Percentiles rank a stretch among this genome's conserved stretches.
These are phyloP conservation scores for Ophiorrhiza pumila DNA, from an alignment of 257 asterid genomes.

Conservation along the genomic window DNA sequence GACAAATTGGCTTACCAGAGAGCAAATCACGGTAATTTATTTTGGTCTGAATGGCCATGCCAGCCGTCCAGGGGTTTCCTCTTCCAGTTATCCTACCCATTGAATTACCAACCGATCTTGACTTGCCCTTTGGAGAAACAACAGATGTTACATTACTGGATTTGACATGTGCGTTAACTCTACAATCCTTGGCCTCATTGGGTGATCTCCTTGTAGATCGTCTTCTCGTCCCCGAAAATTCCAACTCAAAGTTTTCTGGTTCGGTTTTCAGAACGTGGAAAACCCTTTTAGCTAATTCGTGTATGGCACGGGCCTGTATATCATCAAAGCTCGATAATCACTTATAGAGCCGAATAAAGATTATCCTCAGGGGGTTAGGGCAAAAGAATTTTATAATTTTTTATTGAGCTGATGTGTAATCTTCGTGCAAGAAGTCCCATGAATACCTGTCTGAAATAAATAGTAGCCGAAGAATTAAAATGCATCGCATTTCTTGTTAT, in stretches of 20 bases:
- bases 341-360: neutral
- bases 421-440: neutral
- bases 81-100: constrained; percentile 19
- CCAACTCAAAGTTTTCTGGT: constrained; percentile 52
- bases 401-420: neutral
- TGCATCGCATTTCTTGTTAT: constrained; percentile 88
- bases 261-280: constrained; percentile 56
- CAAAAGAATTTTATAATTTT: neutral
- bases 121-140: constrained; percentile 20
- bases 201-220: constrained; percentile 60
- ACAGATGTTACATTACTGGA: neutral
- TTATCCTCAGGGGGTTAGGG: neutral
- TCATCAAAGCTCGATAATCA: constrained; percentile 4
- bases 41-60: constrained; percentile 10
- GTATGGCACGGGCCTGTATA: constrained; percentile 69
- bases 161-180: constrained; percentile 11
- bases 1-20: constrained; percentile 24
- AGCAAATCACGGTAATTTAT: constrained; percentile 14
- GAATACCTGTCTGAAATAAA: constrained; percentile 70
- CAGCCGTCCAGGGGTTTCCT: constrained; percentile 18
- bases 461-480: constrained; percentile 68
- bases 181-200: constrained; percentile 34
- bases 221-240: constrained; percentile 64
- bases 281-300: constrained; percentile 76
- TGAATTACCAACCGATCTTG: constrained; percentile 24